Evolutionary conservation across 2,329 filamentous ascomycete genomes (phyloP).

Genomic region (Ophiocordyceps polyrhachis-furcata): DNA sequence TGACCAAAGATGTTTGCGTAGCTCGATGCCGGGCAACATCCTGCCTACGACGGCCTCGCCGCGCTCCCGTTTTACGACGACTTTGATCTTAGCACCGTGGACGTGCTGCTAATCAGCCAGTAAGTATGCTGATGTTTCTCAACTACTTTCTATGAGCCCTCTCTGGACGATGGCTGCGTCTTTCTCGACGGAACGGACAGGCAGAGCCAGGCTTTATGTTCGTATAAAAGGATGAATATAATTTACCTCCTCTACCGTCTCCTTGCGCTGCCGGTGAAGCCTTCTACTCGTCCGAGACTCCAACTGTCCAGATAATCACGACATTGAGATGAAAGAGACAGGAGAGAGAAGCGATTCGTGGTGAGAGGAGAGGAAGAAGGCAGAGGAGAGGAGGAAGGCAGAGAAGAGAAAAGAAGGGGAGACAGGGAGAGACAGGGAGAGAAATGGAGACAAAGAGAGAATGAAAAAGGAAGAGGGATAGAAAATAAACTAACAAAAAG

Average conservation of each 20-base stretch:
- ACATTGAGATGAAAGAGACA: not conserved
- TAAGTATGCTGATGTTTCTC: conserved; percentile 38
- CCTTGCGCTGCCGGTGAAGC: conserved; percentile 3
- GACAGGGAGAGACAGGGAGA: no score
- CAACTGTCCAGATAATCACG: not conserved
- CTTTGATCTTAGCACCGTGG: conserved; percentile 92
- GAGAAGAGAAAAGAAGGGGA: no score
- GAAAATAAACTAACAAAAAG: conserved; percentile 2
- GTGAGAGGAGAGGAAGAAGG: no score
- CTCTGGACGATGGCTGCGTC: not conserved
- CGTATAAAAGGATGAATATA: conserved; percentile 21
- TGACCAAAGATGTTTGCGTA: conserved; percentile 16
- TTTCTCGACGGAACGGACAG: conserved; percentile 1
- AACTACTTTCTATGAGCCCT: conserved; percentile 2
- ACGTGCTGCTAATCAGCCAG: conserved; percentile 97
- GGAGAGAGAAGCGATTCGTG: no score
- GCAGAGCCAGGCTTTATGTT: not conserved
- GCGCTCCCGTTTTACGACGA: conserved; percentile 95
- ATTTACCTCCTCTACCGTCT: conserved; percentile 7
- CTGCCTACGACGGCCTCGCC: conserved; percentile 84
- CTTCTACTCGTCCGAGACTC: not conserved
- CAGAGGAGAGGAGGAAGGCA: no score
- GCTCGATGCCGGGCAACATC: conserved; percentile 95
- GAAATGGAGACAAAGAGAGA: no score
- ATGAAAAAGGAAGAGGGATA: not conserved